phyloP scores from a whole-genome alignment of 129 eudicot species.

The Logfia minima region DNA sequence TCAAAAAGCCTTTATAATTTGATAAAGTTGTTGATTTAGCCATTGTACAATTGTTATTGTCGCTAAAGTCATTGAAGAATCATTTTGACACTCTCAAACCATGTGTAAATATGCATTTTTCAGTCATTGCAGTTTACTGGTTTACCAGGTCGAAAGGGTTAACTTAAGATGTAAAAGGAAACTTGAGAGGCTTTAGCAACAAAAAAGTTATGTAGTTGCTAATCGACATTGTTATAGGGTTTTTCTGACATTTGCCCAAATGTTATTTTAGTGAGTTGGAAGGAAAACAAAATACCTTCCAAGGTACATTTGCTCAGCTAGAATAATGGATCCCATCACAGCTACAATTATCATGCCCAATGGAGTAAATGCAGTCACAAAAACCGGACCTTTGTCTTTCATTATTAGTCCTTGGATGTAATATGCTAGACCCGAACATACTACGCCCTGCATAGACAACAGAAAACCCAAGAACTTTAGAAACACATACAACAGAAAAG shows the following conservation, averaged over 20 bases:
- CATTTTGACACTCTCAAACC: too few relatives aligned
- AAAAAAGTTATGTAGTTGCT: too few relatives aligned
- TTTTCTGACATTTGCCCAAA: background rate
- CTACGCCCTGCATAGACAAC: slow-evolving; percentile 52
- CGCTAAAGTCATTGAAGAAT: too few relatives aligned
- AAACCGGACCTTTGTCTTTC: slow-evolving; percentile 70
- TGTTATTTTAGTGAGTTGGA: background rate
- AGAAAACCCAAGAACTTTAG: background rate
- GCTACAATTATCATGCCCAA: slow-evolving; percentile 72
- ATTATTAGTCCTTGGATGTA: slow-evolving; percentile 69
- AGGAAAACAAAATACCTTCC: slow-evolving; percentile 51
- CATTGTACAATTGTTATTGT: too few relatives aligned
- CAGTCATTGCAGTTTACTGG: too few relatives aligned
- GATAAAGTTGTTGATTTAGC: too few relatives aligned
- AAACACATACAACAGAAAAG: background rate
- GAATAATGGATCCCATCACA: slow-evolving; percentile 54
- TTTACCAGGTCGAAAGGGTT: too few relatives aligned
- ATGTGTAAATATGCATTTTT: too few relatives aligned
- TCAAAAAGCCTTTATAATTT: too few relatives aligned
- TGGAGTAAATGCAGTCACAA: slow-evolving; percentile 75
- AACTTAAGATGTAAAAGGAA: too few relatives aligned
- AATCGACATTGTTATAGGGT: too few relatives aligned
- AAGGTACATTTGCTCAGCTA: slow-evolving; percentile 56
- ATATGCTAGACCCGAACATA: slow-evolving; percentile 73
- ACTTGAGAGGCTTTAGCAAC: too few relatives aligned